phyloP scores from a whole-genome alignment of 78 protist genomes.

The Mantamonas sphyraenae region DNA sequence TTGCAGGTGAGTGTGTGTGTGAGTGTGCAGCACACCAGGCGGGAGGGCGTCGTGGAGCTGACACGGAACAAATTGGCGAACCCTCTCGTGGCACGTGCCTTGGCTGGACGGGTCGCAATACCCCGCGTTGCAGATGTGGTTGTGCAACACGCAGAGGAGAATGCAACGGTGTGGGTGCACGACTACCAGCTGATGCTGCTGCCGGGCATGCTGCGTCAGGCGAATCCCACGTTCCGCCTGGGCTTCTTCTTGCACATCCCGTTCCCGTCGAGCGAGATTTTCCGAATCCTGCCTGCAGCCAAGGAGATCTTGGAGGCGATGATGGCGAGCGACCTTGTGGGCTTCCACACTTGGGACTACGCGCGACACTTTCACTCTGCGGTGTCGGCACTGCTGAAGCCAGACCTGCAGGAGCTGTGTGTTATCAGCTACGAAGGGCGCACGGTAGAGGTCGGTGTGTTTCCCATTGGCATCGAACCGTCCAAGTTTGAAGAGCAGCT shows the following conservation, averaged over 20 bases:
- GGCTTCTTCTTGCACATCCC: conserved; percentile 89
- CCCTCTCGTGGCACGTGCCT: too few relatives aligned
- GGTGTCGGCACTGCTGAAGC: conserved; percentile 57
- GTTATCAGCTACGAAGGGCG: conserved; percentile 25
- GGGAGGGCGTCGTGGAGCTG: too few relatives aligned
- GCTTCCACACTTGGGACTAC: conserved; percentile 74
- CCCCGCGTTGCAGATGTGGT: too few relatives aligned
- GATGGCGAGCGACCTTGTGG: conserved; percentile 60
- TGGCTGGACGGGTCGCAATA: too few relatives aligned
- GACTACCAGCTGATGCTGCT: conserved; percentile 85
- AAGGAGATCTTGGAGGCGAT: conserved; percentile 60
- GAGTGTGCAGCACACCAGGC: too few relatives aligned
- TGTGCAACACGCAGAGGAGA: background rate
- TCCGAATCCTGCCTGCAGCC: conserved; percentile 68
- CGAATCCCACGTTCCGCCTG: conserved; percentile 40
- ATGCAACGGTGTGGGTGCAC: conserved; percentile 72
- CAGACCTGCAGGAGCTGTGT: conserved; percentile 27
- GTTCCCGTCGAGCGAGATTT: conserved; percentile 79
- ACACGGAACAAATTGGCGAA: too few relatives aligned
- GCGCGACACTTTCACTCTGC: conserved; percentile 71
- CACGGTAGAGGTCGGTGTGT: conserved; percentile 48
- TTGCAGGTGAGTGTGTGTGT: too few relatives aligned
- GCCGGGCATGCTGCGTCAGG: conserved; percentile 53
- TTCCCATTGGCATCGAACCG: conserved; percentile 73
- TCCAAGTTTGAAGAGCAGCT: conserved; percentile 30